Percentiles rank a stretch among this genome's conserved stretches.
Evolutionary conservation across 371 early-diverging fungal species (phyloP).

Genomic region (Mortierella sp.): DNA sequence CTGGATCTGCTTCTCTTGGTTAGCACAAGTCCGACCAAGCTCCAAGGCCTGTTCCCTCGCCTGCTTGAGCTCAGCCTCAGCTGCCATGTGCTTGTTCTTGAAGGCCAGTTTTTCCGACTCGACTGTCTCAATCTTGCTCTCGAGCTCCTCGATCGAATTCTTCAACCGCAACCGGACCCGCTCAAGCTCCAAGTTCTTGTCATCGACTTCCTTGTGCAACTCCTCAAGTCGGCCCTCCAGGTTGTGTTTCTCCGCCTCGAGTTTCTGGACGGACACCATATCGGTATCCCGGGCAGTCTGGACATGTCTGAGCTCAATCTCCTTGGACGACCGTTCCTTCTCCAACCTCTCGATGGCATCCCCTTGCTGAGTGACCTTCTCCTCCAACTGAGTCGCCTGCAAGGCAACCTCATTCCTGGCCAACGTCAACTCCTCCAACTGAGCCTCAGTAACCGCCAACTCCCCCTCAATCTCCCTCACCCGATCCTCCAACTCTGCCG

Average conservation of each 20-base stretch:
- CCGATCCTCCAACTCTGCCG: conserved; percentile 76
- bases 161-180: conserved; percentile 63
- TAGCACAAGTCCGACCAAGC: conserved; percentile 54
- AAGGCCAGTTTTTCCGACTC: conserved; percentile 70
- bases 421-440: conserved; percentile 66
- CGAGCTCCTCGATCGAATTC: conserved; percentile 68
- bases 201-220: conserved; percentile 70
- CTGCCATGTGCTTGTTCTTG: conserved; percentile 63
- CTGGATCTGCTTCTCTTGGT: conserved; percentile 67
- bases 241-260: conserved; percentile 70
- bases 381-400: conserved; percentile 60
- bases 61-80: conserved; percentile 61
- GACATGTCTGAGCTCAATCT: conserved; percentile 68
- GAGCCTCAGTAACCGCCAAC: conserved; percentile 76
- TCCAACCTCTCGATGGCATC: conserved; percentile 70
- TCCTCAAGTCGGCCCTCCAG: conserved; percentile 71
- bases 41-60: conserved; percentile 70
- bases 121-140: conserved; percentile 68
- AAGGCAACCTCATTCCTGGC: conserved; percentile 65
- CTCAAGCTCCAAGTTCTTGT: conserved; percentile 66
- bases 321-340: conserved; percentile 68
- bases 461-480: conserved; percentile 71
- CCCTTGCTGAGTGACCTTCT: conserved; percentile 62
- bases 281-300: conserved; percentile 65
- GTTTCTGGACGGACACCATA: conserved; percentile 55